Evolutionary conservation across 306 rosid species (phyloP).

Genomic region (Trifolium subterraneum): DNA sequence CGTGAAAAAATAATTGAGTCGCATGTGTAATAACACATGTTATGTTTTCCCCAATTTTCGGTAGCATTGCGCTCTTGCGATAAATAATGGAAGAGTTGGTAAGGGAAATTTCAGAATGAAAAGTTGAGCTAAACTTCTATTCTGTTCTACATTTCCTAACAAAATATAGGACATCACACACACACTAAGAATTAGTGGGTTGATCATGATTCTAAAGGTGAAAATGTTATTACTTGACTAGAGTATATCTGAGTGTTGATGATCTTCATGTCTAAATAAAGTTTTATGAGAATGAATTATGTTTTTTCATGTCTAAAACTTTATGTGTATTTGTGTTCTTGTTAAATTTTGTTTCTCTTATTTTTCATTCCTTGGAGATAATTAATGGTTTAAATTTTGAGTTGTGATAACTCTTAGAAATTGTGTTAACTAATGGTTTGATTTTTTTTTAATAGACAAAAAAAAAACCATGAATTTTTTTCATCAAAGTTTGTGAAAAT

Average conservation of each 20-base stretch:
- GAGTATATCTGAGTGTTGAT: background rate
- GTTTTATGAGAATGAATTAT: background rate
- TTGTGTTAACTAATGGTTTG: too few relatives aligned
- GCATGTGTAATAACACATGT: too few relatives aligned
- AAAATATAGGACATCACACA: background rate
- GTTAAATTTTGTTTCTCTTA: too few relatives aligned
- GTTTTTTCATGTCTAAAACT: too few relatives aligned
- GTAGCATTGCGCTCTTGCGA: background rate
- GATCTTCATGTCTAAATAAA: background rate
- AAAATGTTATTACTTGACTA: background rate
- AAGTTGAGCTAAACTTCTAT: background rate
- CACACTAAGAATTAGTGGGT: background rate
- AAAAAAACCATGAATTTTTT: too few relatives aligned
- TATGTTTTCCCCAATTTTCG: background rate
- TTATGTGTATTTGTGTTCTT: background rate
- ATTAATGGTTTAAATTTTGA: background rate
- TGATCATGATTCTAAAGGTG: background rate
- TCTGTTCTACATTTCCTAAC: background rate
- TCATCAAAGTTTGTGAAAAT: background rate
- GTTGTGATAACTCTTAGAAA: too few relatives aligned
- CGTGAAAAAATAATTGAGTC: too few relatives aligned
- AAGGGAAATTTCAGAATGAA: background rate
- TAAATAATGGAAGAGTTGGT: background rate
- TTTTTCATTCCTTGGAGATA: background rate
- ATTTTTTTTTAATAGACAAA: too few relatives aligned